Percentiles rank a stretch among this genome's conserved stretches.
phyloP scores from a whole-genome alignment of 2,329 filamentous ascomycete genomes.

The Microdochium nivale region DNA sequence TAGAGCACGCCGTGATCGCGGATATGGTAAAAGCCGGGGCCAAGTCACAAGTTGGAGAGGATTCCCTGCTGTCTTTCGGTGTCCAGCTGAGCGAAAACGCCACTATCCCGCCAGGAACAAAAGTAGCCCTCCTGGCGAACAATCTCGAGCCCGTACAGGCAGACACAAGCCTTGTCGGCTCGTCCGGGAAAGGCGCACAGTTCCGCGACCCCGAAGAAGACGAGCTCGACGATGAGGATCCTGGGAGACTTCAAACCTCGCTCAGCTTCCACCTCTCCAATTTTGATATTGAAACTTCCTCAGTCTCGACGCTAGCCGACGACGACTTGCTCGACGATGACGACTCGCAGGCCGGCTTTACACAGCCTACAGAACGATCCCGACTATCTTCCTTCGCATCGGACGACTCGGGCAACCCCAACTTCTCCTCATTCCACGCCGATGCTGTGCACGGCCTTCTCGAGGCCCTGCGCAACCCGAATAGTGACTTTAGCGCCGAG shows the following conservation, averaged over 20 bases:
- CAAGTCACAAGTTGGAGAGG: slow-evolving; percentile 58
- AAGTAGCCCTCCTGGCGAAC: slow-evolving; percentile 26
- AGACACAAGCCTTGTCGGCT: slow-evolving; percentile 38
- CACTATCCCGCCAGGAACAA: slow-evolving; percentile 28
- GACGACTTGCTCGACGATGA: slow-evolving; percentile 59
- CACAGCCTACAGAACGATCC: slow-evolving; percentile 55
- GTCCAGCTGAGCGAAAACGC: slow-evolving; percentile 61
- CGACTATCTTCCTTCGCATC: slow-evolving; percentile 66
- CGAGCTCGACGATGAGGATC: slow-evolving; percentile 40
- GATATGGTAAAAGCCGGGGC: slow-evolving; percentile 64
- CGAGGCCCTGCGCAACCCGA: slow-evolving; percentile 69
- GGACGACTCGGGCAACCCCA: slow-evolving; percentile 55
- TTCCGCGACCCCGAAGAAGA: slow-evolving; percentile 39
- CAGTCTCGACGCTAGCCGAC: slow-evolving; percentile 51
- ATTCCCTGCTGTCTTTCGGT: slow-evolving; percentile 71
- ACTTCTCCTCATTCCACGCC: slow-evolving; percentile 61
- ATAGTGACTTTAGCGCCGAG: slow-evolving; percentile 69
- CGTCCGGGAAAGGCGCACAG: slow-evolving; percentile 38
- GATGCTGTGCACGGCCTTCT: slow-evolving; percentile 83
- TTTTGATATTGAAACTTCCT: slow-evolving; percentile 44
- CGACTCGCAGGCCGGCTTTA: slow-evolving; percentile 42
- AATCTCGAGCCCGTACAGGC: slow-evolving; percentile 27
- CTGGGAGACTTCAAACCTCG: slow-evolving; percentile 42
- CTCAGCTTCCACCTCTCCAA: slow-evolving; percentile 45
- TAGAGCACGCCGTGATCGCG: slow-evolving; percentile 70